Base-by-base conservation (phyloP, 2,329 filamentous ascomycete species). In the Paecilomyces formosus region DNA sequence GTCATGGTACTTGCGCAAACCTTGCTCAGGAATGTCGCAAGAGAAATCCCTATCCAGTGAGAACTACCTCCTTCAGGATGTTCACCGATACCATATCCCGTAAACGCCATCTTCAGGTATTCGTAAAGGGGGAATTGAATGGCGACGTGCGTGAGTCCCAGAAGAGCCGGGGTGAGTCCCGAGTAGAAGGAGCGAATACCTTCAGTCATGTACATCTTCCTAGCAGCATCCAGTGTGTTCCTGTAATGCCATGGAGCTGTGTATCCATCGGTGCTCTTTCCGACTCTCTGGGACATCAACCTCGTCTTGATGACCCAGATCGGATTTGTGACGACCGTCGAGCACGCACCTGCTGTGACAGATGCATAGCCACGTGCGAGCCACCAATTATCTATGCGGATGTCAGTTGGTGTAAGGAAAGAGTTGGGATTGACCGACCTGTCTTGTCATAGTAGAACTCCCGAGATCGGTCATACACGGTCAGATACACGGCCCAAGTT, bases 251-350 rank as follows among this genome's bases (percentile, higher is more conserved):
- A 97, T 74, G 79, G 69, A 70, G 79, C 70, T 75, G 79, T 73
- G 70, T 75, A 70, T 74, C 79, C 70, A 72, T 82, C 70, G 68
- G 76, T 79, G 31, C 76, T 81, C 63, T 82, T 79, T 26, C 24
- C 24, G 61, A 78, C 80, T 64, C 84, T 86, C 78, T 97, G 94
- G 39, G 94, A 96, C 94, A 97, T 97, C 66, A 99, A 84, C 65
- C 94, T 84, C 54, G 94, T 99, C 77, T 99, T 99, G 78, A 99
- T 96, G 39, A 99, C 94, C 94, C 94, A 99, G 61, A 99, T 99
- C 0, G 94, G 94, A 74, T 97, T 99, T 24, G 94, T 99, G 62
- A 88, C 89, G 62, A 97, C 82, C 3, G 94, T 99, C 65, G 92
- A 97, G 77, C 89, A 96, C 61, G 87, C 92, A 56, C 94, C 94